A percentile compares a stretch with the other conserved stretches of the same genome.
Conservation (phyloP, 2,329 filamentous ascomycete species). For the Ilyonectria destructans region DNA sequence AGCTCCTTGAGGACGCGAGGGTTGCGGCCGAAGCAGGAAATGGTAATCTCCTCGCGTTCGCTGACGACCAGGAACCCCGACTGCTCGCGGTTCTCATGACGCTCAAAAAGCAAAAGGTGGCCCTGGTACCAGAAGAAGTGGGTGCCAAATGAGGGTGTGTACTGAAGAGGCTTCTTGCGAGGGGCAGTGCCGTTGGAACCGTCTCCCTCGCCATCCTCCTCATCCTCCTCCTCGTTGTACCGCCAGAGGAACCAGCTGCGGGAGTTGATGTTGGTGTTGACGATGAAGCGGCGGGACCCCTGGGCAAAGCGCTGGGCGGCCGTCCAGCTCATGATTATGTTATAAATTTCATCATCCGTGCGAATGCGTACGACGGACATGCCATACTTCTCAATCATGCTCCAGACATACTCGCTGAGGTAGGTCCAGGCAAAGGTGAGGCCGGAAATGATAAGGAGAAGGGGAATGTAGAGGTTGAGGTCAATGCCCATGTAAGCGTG, state of each 20-base stretch:
- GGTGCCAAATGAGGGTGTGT: slow-evolving; percentile 78
- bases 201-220: slow-evolving; percentile 61
- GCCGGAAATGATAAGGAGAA: slow-evolving; percentile 67
- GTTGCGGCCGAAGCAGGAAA: slow-evolving; percentile 75
- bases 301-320: slow-evolving; percentile 74
- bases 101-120: slow-evolving; percentile 71
- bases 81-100: slow-evolving; percentile 65
- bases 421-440: slow-evolving; percentile 70
- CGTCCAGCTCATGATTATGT: slow-evolving; percentile 81
- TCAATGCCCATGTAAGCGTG: slow-evolving; percentile 74
- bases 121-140: slow-evolving; percentile 80
- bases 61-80: slow-evolving; percentile 59
- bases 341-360: slow-evolving; percentile 81
- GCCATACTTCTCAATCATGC: slow-evolving; percentile 67
- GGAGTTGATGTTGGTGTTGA: slow-evolving; percentile 74
- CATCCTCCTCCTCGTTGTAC: slow-evolving; percentile 62
- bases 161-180: slow-evolving; percentile 68
- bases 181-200: slow-evolving; percentile 46
- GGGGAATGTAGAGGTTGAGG: slow-evolving; percentile 74
- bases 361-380: slow-evolving; percentile 79
- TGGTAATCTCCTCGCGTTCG: slow-evolving; percentile 72
- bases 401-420: slow-evolving; percentile 64
- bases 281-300: slow-evolving; percentile 74
- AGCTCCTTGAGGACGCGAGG: slow-evolving; percentile 75
- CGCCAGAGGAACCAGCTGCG: slow-evolving; percentile 66